phyloP scores from a whole-genome alignment of 331 rosid genomes.

The Quercus lobata region DNA sequence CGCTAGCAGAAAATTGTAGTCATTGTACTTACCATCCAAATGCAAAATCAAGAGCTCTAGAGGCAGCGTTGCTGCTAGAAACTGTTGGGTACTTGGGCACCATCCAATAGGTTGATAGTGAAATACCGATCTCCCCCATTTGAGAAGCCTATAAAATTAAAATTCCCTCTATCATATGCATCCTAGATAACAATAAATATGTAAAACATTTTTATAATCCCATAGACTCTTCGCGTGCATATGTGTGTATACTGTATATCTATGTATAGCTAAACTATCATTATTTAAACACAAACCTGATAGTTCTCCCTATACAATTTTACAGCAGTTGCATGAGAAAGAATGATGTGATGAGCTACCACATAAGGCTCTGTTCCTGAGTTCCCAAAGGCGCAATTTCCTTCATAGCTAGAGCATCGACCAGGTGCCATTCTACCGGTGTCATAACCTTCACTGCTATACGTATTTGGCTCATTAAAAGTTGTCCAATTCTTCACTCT shows the following conservation, averaged over 20 bases:
- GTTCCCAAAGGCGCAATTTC: conserved; percentile 50
- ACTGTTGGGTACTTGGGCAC: conserved; percentile 36
- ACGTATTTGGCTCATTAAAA: conserved; percentile 53
- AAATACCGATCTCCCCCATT: conserved; percentile 65
- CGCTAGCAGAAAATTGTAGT: background rate
- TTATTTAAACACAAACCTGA: conserved; percentile 37
- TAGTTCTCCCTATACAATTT: conserved; percentile 48
- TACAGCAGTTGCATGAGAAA: conserved; percentile 63
- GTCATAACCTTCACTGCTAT: conserved; percentile 25
- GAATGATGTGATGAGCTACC: conserved; percentile 53
- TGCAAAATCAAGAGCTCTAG: conserved; percentile 50
- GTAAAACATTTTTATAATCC: background rate
- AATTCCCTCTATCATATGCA: background rate
- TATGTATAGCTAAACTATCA: background rate
- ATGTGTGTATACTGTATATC: no score
- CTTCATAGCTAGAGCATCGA: conserved; percentile 50
- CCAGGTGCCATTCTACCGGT: conserved; percentile 50
- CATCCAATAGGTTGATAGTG: conserved; percentile 50
- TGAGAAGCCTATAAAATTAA: conserved; percentile 35
- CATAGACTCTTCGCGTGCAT: no score
- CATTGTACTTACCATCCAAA: conserved; percentile 60
- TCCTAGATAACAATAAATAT: background rate
- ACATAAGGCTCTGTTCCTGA: conserved; percentile 67
- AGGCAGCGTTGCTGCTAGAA: conserved; percentile 48
- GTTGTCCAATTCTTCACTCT: conserved; percentile 67